These are phyloP conservation scores for Nakaseomyces bracarensis DNA, from an alignment of 1,139 yeast species.

Conservation along the genomic window DNA sequence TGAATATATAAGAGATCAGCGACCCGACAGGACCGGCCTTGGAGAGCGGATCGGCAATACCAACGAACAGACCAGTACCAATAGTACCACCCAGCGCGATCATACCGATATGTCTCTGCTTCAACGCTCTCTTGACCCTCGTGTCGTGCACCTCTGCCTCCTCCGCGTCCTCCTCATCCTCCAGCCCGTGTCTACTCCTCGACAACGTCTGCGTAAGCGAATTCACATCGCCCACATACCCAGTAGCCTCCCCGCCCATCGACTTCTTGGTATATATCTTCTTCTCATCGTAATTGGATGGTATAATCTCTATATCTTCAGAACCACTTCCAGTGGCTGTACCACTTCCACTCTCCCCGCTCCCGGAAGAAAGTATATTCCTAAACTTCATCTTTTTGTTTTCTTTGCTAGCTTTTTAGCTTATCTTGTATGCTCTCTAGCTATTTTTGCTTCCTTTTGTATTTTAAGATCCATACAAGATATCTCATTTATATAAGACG, in stretches of 20 bases:
- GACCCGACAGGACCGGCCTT: slow-evolving; percentile 61
- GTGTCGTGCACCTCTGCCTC: slow-evolving; percentile 34
- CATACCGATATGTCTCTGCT: slow-evolving; percentile 56
- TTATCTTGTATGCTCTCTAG: not conserved
- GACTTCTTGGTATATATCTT: slow-evolving; percentile 4
- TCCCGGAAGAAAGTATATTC: slow-evolving; percentile 1
- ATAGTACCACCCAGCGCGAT: slow-evolving; percentile 64
- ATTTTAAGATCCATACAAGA: too few species aligned
- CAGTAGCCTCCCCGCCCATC: not conserved
- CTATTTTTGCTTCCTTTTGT: not conserved
- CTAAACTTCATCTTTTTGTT: slow-evolving; percentile 5
- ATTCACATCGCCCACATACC: slow-evolving; percentile 7
- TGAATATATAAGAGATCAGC: slow-evolving; percentile 54
- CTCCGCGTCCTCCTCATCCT: slow-evolving; percentile 18
- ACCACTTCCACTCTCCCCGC: not conserved
- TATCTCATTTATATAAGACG: not conserved
- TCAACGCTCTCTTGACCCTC: slow-evolving; percentile 42
- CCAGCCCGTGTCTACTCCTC: slow-evolving; percentile 5
- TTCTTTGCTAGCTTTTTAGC: not conserved
- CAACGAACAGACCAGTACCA: slow-evolving; percentile 61
- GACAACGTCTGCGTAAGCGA: slow-evolving; percentile 13
- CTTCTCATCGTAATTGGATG: slow-evolving; percentile 3
- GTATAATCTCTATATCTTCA: slow-evolving; percentile 4
- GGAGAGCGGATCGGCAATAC: slow-evolving; percentile 43
- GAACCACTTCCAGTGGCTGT: not conserved